Base-by-base conservation (phyloP, 257 asterid species). In the Marsdenia floribunda region DNA sequence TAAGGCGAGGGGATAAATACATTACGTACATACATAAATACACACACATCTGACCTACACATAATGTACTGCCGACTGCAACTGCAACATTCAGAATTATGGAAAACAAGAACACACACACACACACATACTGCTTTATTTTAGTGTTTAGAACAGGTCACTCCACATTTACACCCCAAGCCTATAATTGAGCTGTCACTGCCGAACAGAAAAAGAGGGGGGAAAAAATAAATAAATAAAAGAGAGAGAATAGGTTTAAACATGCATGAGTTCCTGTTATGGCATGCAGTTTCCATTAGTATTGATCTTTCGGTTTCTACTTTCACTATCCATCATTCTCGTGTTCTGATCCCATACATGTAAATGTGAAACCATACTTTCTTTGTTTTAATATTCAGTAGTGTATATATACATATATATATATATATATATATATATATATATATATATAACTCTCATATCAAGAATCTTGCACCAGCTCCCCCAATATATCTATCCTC, bases 181-280 rank as follows among this genome's bases (percentile, higher is more conserved):
- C 74, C 78, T 74, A 76, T 82, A 47, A 80, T 74, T 79, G 82
- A 77, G 76, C 54, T 79, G 85, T 81, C 81, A 70, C 82, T 75
- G 70, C 66, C 72, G 73, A 57, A 6, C 29, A 18, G 65, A 55
- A 47, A 49, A 68, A 71, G 47, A 71, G 37, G 69, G 42, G 4
- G 6, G 6, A 42, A 42, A 44, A 44, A 6, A 8, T 0, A 7
- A 44, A 44, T 0, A 44, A 44, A 44, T 6, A 1, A 7, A 44
- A 44, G 49, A 44, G 49, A 44, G 49, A 44, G 49, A 44, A 44
- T 44, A 44, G 49, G 49, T 44, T 44, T 44, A 44, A 44, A 44
- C 53, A 11, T 71, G 52, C 52, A 53, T 53, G 66, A 59, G 75
- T 73, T 80, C 76, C 67, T 82, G 50, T 72, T 69, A 14, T 60